Percentiles rank a stretch among this genome's conserved stretches.
These are phyloP conservation scores for Chlamydomonas sp. DNA, from an alignment of 139 green algal species.

Conservation along the genomic window DNA sequence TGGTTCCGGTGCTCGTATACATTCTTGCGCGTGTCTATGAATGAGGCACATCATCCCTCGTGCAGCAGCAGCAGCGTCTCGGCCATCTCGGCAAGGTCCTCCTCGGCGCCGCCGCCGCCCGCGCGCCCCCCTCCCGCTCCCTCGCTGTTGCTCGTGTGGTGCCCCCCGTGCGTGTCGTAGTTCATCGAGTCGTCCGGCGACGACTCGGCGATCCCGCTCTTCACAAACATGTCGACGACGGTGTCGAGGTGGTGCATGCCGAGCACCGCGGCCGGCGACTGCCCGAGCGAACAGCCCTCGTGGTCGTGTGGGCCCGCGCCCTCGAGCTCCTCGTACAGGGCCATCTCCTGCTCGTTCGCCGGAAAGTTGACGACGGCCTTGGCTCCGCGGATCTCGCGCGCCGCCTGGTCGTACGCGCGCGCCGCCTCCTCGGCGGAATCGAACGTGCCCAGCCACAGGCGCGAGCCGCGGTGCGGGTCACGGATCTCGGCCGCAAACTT, in stretches of 20 bases:
- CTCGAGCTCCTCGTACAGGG: background rate
- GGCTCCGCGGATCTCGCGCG: conserved; percentile 64
- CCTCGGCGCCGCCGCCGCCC: too few relatives aligned
- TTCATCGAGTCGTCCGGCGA: too few relatives aligned
- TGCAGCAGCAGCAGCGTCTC: conserved; percentile 55
- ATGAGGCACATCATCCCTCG: too few relatives aligned
- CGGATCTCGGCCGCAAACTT: conserved; percentile 54
- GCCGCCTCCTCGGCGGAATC: conserved; percentile 78
- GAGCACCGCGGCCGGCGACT: too few relatives aligned
- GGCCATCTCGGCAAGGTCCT: conserved; percentile 52
- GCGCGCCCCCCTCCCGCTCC: too few relatives aligned
- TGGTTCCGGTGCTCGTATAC: too few relatives aligned
- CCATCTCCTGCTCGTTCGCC: too few relatives aligned
- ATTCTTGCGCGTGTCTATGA: too few relatives aligned
- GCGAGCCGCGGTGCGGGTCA: conserved; percentile 31
- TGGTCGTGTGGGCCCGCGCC: background rate
- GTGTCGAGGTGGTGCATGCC: background rate
- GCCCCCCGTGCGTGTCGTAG: too few relatives aligned
- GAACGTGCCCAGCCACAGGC: conserved; percentile 84
- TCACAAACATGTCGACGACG: background rate
- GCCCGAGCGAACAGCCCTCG: background rate
- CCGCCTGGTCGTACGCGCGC: conserved; percentile 74
- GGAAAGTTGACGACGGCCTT: conserved; percentile 74
- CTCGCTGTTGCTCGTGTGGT: too few relatives aligned
- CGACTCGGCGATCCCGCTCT: too few relatives aligned